Evolutionary conservation across 257 asterid species (phyloP).

Genomic region (Salvia rosmarinus): DNA sequence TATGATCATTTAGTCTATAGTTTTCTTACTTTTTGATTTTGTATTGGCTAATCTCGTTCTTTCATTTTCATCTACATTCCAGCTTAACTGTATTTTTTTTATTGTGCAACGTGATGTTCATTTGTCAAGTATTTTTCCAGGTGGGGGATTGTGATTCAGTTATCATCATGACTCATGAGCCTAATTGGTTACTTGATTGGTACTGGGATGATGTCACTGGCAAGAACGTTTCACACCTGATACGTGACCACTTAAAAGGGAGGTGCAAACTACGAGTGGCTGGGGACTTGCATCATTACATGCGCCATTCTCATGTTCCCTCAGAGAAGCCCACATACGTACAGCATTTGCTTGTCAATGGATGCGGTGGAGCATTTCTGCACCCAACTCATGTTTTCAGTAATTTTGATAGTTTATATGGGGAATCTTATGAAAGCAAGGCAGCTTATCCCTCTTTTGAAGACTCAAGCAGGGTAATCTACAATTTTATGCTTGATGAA

Average conservation of each 20-base stretch:
- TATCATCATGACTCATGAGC: conserved; percentile 97
- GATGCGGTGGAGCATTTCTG: conserved; percentile 99
- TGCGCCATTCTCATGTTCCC: conserved; percentile 87
- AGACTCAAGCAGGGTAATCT: conserved; percentile 93
- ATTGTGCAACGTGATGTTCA: background rate
- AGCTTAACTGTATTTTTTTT: background rate
- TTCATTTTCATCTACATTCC: background rate
- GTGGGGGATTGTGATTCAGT: conserved; percentile 80
- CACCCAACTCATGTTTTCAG: conserved; percentile 97
- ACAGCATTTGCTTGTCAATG: conserved; percentile 93
- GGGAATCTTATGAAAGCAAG: conserved; percentile 76
- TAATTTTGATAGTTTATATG: conserved; percentile 61
- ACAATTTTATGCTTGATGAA: background rate
- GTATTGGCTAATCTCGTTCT: background rate
- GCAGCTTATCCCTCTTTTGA: conserved; percentile 92
- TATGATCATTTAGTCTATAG: too few relatives aligned
- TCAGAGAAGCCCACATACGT: conserved; percentile 80
- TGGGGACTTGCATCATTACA: conserved; percentile 97
- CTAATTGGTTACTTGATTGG: conserved; percentile 98
- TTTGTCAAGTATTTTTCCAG: conserved; percentile 45
- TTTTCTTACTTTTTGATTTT: too few relatives aligned
- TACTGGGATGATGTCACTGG: conserved; percentile 81
- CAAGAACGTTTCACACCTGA: conserved; percentile 73
- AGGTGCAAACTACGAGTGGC: conserved; percentile 93
- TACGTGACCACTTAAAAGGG: conserved; percentile 79